Evolutionary conservation across 148 eudicot species (phyloP).

Genomic region (Tetragonia tetragonoides): DNA sequence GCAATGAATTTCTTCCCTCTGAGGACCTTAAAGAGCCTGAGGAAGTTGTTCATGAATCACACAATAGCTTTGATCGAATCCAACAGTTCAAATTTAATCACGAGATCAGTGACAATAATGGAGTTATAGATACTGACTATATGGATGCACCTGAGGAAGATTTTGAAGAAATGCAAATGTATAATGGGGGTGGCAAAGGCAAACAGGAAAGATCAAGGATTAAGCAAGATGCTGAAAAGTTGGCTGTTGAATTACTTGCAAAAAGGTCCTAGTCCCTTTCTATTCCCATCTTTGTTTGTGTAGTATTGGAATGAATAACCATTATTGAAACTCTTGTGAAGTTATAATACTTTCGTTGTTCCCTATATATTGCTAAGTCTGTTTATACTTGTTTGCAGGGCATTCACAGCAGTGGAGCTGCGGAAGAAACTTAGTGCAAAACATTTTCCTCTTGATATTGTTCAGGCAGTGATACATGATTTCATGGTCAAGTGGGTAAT

Average conservation of each 20-base stretch:
- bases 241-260: conserved; percentile 51
- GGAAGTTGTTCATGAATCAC: conserved; percentile 32
- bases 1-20: conserved; percentile 1
- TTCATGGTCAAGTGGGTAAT: conserved; percentile 57
- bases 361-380: background rate
- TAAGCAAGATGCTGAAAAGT: conserved; percentile 44
- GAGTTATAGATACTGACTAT: conserved; percentile 25
- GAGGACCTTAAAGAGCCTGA: conserved; percentile 32
- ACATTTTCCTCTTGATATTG: conserved; percentile 41
- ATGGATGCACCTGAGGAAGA: conserved; percentile 42
- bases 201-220: conserved; percentile 20
- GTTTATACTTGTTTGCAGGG: conserved; percentile 40
- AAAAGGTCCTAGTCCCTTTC: conserved; percentile 38
- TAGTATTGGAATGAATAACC: background rate
- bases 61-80: conserved; percentile 10
- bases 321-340: background rate
- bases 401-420: conserved; percentile 65
- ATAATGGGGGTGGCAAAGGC: conserved; percentile 6
- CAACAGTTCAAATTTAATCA: conserved; percentile 11
- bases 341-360: background rate
- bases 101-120: conserved; percentile 22
- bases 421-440: conserved; percentile 68
- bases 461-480: conserved; percentile 59
- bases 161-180: conserved; percentile 32
- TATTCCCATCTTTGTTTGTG: background rate